phyloP scores from a whole-genome alignment of 176 grass and related monocot species.

The Eragrostis nindensis region DNA sequence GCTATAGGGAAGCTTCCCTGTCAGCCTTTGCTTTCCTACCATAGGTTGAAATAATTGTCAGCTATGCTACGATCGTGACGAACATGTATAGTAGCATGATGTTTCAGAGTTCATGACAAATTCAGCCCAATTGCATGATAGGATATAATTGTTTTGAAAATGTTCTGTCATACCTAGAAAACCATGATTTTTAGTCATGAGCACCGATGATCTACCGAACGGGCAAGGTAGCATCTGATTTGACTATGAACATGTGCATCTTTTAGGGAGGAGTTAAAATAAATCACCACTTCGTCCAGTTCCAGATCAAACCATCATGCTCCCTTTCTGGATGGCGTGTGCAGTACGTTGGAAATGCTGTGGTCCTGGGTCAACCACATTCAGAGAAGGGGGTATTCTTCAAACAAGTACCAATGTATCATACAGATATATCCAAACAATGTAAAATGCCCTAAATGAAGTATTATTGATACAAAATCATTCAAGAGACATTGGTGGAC shows the following conservation, averaged over 20 bases:
- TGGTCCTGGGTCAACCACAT: neutral
- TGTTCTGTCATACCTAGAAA: neutral
- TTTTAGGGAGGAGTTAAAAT: neutral
- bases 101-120: neutral
- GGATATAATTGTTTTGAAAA: neutral
- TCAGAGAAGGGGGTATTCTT: neutral
- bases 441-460: neutral
- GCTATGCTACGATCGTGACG: neutral
- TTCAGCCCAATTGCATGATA: neutral
- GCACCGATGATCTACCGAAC: neutral
- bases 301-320: neutral
- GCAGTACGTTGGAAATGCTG: neutral
- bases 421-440: neutral
- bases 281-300: conserved; percentile 15
- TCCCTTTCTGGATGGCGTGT: neutral
- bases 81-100: neutral
- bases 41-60: neutral
- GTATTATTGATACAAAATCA: neutral
- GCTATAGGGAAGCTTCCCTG: neutral
- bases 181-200: neutral
- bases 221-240: neutral
- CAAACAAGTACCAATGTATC: neutral
- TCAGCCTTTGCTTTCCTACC: neutral
- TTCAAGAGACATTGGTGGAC: neutral
- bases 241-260: neutral